These are phyloP conservation scores for Erucastrum elatum DNA, from an alignment of 345 rosid genomes.

Conservation along the genomic window DNA sequence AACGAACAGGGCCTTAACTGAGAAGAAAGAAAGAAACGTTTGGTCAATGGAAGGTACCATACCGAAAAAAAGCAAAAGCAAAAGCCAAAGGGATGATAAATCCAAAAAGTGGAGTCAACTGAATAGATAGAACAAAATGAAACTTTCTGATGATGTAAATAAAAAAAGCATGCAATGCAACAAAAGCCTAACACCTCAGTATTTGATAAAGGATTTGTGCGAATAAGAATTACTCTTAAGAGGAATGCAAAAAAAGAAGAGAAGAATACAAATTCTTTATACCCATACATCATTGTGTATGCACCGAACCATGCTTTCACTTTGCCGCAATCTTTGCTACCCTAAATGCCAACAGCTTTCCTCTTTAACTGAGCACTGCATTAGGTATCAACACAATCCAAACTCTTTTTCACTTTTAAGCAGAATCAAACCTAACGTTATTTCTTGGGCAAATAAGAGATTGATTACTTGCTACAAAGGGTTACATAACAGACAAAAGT, in stretches of 20 bases:
- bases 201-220: neutral
- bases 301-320: slow-evolving; percentile 60
- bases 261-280: too few relatives aligned
- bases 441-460: neutral
- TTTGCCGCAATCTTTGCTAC: slow-evolving; percentile 68
- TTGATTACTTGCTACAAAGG: neutral
- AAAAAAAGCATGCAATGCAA: too few relatives aligned
- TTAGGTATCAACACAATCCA: neutral
- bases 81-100: neutral
- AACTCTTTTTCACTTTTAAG: too few relatives aligned
- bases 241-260: neutral
- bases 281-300: slow-evolving; percentile 61
- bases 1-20: too few relatives aligned
- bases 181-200: neutral
- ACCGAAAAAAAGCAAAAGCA: neutral
- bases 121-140: neutral
- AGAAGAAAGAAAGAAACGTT: neutral
- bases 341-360: slow-evolving; percentile 72
- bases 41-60: neutral
- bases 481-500: neutral
- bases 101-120: neutral
- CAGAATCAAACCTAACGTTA: too few relatives aligned
- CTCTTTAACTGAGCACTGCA: slow-evolving; percentile 54
- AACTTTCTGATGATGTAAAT: neutral
- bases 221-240: neutral